Percentiles rank a stretch among this genome's conserved stretches.
These are phyloP conservation scores for Eimeria falciformis DNA, from an alignment of 169 alveolate genomes.

Conservation along the genomic window DNA sequence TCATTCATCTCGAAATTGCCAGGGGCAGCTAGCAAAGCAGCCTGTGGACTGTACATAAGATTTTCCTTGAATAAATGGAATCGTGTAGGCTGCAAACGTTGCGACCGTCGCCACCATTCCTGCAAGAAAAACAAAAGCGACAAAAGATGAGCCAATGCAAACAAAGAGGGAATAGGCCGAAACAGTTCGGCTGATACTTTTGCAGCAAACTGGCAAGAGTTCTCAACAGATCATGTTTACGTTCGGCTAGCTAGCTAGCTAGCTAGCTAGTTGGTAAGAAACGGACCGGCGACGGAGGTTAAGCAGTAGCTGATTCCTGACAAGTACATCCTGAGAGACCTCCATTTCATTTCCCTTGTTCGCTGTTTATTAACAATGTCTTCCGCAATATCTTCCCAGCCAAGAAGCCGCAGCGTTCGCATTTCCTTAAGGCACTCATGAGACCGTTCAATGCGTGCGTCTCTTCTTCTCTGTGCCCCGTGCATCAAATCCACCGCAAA, in stretches of 20 bases:
- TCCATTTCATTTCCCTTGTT: conserved; percentile 14
- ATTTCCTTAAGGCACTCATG: conserved; percentile 45
- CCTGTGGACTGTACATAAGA: too few species aligned
- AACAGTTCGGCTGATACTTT: too few species aligned
- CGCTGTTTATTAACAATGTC: background rate
- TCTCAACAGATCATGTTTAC: background rate
- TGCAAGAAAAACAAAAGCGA: background rate
- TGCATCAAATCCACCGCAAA: too few species aligned
- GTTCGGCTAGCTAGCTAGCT: background rate
- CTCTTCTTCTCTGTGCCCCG: conserved; percentile 25
- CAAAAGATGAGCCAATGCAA: background rate
- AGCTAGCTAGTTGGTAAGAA: background rate
- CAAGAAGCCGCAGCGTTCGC: conserved; percentile 68
- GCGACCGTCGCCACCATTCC: conserved; percentile 49
- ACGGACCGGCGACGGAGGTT: conserved; percentile 28
- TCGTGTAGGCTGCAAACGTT: conserved; percentile 44
- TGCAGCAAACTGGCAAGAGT: background rate
- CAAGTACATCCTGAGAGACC: conserved; percentile 51
- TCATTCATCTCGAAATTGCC: too few species aligned
- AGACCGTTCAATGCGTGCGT: conserved; percentile 29
- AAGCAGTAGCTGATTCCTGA: conserved; percentile 51
- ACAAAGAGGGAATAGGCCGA: too few species aligned
- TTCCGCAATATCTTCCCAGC: conserved; percentile 74
- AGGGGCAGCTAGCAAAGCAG: too few species aligned
- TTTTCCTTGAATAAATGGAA: conserved; percentile 43